Percentiles rank a stretch among this genome's conserved stretches.
These are phyloP conservation scores for Naumovozyma dairenensis DNA, from an alignment of 805 yeast genomes.

Conservation along the genomic window DNA sequence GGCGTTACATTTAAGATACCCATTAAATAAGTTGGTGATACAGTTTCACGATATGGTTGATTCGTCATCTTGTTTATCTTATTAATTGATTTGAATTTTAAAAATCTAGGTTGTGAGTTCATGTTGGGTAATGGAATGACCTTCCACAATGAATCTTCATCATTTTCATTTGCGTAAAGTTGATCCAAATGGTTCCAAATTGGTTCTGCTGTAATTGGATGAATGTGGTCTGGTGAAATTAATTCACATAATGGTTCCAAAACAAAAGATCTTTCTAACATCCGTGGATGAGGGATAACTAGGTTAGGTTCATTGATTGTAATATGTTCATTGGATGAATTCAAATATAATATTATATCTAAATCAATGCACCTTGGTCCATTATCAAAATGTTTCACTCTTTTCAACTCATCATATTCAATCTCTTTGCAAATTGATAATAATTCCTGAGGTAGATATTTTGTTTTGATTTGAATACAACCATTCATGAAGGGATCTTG, in stretches of 20 bases:
- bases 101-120: conserved; percentile 15
- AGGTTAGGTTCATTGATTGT: conserved; percentile 49
- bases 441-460: conserved; percentile 52
- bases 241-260: conserved; percentile 81
- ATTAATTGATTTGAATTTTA: conserved; percentile 23
- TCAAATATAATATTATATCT: conserved; percentile 62
- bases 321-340: conserved; percentile 27
- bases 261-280: conserved; percentile 87
- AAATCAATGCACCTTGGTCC: conserved; percentile 90
- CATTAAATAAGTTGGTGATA: conserved; percentile 57
- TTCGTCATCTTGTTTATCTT: conserved; percentile 38
- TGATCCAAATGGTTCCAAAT: conserved; percentile 56
- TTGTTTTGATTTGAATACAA: conserved; percentile 56
- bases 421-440: conserved; percentile 56
- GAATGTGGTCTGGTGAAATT: conserved; percentile 51
- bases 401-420: conserved; percentile 59
- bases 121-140: conserved; percentile 35
- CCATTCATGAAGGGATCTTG: conserved; percentile 84
- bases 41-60: conserved; percentile 23
- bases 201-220: conserved; percentile 85
- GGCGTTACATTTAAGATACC: conserved; percentile 85
- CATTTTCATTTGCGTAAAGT: conserved; percentile 39
- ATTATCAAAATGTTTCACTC: conserved; percentile 74
- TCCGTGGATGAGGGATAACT: conserved; percentile 74
- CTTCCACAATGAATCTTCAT: conserved; percentile 40